Percentiles rank a stretch among this genome's conserved stretches.
Conservation (phyloP, 768 basidiomycete species). For the Hericium coralloides region DNA sequence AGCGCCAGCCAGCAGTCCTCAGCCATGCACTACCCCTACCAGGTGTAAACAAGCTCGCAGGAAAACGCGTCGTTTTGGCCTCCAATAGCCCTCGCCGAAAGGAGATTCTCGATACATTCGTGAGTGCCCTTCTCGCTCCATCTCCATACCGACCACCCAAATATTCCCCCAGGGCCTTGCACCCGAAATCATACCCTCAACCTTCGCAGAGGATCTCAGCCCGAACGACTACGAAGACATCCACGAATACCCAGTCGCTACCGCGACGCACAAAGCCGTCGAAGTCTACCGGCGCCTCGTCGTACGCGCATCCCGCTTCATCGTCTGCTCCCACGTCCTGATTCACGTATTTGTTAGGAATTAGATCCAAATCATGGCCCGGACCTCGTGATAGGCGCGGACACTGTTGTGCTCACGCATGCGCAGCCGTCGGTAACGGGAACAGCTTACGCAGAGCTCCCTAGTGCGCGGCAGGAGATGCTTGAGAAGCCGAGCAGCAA, state of each 20-base stretch:
- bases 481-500: conserved; percentile 83
- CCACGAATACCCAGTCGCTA: conserved; percentile 70
- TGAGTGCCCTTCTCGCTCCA: conserved; percentile 29
- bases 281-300: conserved; percentile 86
- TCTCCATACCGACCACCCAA: neutral
- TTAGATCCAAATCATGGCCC: conserved; percentile 56
- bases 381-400: conserved; percentile 81
- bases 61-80: conserved; percentile 77
- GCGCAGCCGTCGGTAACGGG: conserved; percentile 51
- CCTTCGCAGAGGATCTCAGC: conserved; percentile 72
- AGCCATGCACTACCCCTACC: conserved; percentile 56
- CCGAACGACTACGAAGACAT: conserved; percentile 58
- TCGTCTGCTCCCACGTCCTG: neutral
- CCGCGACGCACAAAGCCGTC: conserved; percentile 70
- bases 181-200: conserved; percentile 67
- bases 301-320: conserved; percentile 25
- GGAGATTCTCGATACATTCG: conserved; percentile 73
- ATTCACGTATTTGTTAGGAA: neutral
- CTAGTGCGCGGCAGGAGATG: conserved; percentile 54
- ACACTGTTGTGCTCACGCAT: conserved; percentile 90
- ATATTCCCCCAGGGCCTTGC: conserved; percentile 39
- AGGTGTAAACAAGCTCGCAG: conserved; percentile 53
- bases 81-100: conserved; percentile 80
- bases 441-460: conserved; percentile 43
- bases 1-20: conserved; percentile 29